Conservation (phyloP, 73 alveolate species). For the Effrenium voratum region DNA sequence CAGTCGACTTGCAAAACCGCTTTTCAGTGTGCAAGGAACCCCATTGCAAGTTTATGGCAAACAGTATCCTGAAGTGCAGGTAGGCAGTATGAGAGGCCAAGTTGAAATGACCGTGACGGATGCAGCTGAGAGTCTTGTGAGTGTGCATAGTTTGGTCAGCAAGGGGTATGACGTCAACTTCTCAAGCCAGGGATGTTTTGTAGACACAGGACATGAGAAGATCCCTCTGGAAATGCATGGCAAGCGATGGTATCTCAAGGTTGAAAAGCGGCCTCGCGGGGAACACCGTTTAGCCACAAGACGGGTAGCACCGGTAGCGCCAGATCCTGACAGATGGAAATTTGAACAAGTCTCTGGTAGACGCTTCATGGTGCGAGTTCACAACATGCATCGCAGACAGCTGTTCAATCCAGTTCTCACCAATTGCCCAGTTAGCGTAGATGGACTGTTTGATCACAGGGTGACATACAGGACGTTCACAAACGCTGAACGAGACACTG, state of each 20-base stretch:
- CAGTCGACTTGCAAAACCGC: not conserved
- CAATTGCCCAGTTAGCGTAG: not conserved
- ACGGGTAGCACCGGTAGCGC: not conserved
- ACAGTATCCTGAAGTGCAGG: not conserved
- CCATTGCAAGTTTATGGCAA: constrained; percentile 29
- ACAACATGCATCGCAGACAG: not conserved
- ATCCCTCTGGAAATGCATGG: constrained; percentile 29
- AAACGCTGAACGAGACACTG: not conserved
- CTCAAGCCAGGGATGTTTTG: not conserved
- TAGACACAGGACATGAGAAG: not conserved
- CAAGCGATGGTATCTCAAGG: constrained; percentile 47
- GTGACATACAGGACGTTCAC: not conserved
- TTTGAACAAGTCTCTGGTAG: not conserved
- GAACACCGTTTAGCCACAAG: not conserved
- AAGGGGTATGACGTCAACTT: constrained; percentile 8
- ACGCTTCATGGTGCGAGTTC: not conserved
- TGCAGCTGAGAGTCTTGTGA: constrained; percentile 36
- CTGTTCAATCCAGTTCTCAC: not conserved
- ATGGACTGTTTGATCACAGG: not conserved
- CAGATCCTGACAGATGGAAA: not conserved
- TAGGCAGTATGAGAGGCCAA: not conserved
- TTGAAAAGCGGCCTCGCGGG: not conserved
- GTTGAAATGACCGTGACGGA: constrained; percentile 68
- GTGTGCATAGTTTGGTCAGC: constrained; percentile 15
- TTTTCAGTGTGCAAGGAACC: constrained; percentile 25